These are phyloP conservation scores for Meyerozyma guilliermondii DNA, from an alignment of 1,139 yeast genomes.

Conservation along the genomic window DNA sequence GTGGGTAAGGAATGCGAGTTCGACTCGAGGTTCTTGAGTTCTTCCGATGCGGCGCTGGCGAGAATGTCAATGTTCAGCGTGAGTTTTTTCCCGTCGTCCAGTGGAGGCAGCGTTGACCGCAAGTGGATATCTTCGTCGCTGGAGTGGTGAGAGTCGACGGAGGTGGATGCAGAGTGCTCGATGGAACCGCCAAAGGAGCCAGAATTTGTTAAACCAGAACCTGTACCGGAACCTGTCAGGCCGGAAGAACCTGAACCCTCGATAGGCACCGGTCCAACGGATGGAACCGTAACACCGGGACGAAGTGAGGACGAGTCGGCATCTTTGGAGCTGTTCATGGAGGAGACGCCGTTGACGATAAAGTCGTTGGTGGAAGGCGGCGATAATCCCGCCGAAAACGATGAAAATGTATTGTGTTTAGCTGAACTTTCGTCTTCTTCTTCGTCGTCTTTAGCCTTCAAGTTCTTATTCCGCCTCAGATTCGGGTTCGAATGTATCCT, in stretches of 20 bases:
- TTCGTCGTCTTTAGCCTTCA: slow-evolving; percentile 4
- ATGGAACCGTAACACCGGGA: too few relatives aligned
- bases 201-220: background rate
- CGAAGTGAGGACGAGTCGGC: too few relatives aligned
- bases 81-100: background rate
- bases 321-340: background rate
- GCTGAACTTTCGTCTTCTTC: background rate
- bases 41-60: slow-evolving; percentile 81
- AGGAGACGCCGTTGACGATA: background rate
- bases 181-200: background rate
- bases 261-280: too few relatives aligned
- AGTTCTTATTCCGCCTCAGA: slow-evolving; percentile 52
- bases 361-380: background rate
- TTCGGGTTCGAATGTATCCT: slow-evolving; percentile 61
- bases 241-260: too few relatives aligned
- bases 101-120: background rate
- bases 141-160: background rate
- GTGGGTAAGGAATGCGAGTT: slow-evolving; percentile 61
- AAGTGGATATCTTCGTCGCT: background rate
- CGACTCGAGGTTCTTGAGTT: slow-evolving; percentile 49
- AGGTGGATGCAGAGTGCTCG: background rate
- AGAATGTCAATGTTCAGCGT: slow-evolving; percentile 67
- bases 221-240: too few relatives aligned
- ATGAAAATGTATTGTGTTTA: background rate
- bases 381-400: background rate